Percentiles rank a stretch among this genome's conserved stretches.
These are phyloP conservation scores for Calocybe indica DNA, from an alignment of 768 basidiomycete species.

Conservation along the genomic window DNA sequence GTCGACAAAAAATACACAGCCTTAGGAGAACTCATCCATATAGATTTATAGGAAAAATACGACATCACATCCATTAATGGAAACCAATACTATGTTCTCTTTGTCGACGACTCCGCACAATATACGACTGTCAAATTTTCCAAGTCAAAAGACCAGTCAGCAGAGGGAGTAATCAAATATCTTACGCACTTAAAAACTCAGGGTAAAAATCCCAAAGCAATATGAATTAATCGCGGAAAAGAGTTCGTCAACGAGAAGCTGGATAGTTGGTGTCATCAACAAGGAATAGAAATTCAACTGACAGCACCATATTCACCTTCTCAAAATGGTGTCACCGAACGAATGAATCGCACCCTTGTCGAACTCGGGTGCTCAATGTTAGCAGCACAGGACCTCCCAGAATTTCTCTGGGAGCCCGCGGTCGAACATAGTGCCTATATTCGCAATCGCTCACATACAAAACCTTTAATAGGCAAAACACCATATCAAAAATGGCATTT, in stretches of 20 bases:
- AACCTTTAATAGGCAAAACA: constrained; percentile 12
- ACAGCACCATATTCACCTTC: constrained; percentile 16
- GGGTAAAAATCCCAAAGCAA: constrained; percentile 7
- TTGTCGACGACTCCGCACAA: not conserved
- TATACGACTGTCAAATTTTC: constrained; percentile 8
- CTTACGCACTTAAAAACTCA: constrained; percentile 17
- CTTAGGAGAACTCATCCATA: not conserved
- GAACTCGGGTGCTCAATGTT: constrained; percentile 15
- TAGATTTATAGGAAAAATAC: not conserved
- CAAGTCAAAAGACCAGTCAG: constrained; percentile 9
- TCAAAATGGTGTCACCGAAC: constrained; percentile 21
- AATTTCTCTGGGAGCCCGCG: constrained; percentile 20
- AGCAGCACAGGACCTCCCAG: constrained; percentile 10
- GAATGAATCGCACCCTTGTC: constrained; percentile 17
- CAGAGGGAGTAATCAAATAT: constrained; percentile 13
- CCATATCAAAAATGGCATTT: constrained; percentile 16
- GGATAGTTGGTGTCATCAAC: constrained; percentile 6
- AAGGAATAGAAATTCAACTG: constrained; percentile 13
- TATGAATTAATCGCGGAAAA: constrained; percentile 17
- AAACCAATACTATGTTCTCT: not conserved
- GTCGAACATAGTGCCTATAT: constrained; percentile 13
- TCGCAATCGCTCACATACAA: constrained; percentile 14
- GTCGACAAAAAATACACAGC: no score
- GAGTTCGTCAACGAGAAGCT: constrained; percentile 18
- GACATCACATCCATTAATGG: not conserved